Evolutionary conservation across 2,329 filamentous ascomycete genomes (phyloP).

Genomic region (Claviceps spartinae): DNA sequence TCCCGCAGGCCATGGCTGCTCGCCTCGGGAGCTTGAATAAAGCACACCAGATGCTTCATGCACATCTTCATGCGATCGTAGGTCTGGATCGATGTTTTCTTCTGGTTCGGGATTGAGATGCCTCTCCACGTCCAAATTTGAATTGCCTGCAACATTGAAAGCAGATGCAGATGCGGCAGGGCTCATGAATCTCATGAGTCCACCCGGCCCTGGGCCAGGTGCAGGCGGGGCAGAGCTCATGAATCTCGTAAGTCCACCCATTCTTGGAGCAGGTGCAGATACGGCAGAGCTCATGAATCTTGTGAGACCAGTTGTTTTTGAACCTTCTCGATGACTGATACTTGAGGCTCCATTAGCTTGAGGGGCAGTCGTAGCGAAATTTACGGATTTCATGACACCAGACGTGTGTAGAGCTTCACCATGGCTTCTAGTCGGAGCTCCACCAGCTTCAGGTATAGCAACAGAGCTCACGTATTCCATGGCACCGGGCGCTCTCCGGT

Average conservation of each 20-base stretch:
- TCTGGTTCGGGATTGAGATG: neutral
- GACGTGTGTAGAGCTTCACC: no score
- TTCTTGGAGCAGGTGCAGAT: neutral
- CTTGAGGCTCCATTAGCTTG: neutral
- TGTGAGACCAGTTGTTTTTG: neutral
- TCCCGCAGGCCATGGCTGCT: neutral
- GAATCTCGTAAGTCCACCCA: no score
- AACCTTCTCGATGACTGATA: neutral
- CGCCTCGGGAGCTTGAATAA: neutral
- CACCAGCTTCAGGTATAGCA: no score
- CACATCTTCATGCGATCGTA: slow-evolving; percentile 5
- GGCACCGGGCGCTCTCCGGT: no score
- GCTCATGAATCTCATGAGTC: no score
- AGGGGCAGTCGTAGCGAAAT: neutral
- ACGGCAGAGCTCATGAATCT: neutral
- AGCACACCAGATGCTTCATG: neutral
- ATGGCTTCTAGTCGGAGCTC: no score
- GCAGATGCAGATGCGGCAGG: no score
- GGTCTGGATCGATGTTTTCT: slow-evolving; percentile 8
- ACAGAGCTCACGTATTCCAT: no score
- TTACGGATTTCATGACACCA: no score
- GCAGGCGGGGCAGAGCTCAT: neutral
- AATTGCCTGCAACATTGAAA: neutral
- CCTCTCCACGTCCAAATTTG: neutral
- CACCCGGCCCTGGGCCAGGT: no score